These are phyloP conservation scores for Friedmanniomyces endolithicus DNA, from an alignment of 495 filamentous ascomycete species.

Conservation along the genomic window DNA sequence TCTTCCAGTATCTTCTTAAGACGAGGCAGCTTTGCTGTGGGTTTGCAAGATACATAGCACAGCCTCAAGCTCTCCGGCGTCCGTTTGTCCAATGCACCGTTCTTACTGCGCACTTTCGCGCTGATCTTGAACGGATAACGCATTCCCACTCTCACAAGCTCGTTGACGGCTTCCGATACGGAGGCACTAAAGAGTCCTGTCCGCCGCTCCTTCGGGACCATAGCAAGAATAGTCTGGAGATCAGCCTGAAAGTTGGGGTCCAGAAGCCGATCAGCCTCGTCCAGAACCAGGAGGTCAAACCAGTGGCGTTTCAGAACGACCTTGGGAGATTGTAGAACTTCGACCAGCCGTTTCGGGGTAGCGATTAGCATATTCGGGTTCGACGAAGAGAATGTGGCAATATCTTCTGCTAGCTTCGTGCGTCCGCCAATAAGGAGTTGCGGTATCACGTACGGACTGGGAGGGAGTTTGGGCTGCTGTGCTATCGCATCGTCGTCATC, in stretches of 20 bases:
- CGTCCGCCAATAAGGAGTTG: constrained; percentile 84
- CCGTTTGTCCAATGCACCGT: constrained; percentile 65
- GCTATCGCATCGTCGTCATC: constrained; percentile 35
- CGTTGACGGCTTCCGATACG: constrained; percentile 79
- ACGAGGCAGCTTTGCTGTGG: constrained; percentile 63
- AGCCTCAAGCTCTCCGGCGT: constrained; percentile 88
- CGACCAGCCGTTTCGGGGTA: constrained; percentile 79
- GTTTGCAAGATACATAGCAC: constrained; percentile 65
- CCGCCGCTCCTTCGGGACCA: constrained; percentile 81
- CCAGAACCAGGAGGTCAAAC: constrained; percentile 53
- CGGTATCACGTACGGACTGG: constrained; percentile 52
- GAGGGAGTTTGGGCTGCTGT: constrained; percentile 1
- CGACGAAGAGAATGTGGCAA: constrained; percentile 62
- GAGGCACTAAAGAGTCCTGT: constrained; percentile 91
- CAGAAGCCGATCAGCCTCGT: constrained; percentile 84
- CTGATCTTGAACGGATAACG: constrained; percentile 87
- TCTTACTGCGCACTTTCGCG: constrained; percentile 72
- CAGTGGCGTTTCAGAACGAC: constrained; percentile 41
- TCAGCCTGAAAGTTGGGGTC: constrained; percentile 94
- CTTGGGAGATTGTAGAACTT: constrained; percentile 77
- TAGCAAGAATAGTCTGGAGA: constrained; percentile 68
- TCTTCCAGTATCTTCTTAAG: constrained; percentile 60
- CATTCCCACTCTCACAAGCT: constrained; percentile 83
- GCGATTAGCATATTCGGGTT: constrained; percentile 79
- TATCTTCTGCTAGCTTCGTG: constrained; percentile 70